These are phyloP conservation scores for Hypoxylon sp. DNA, from an alignment of 2,329 filamentous ascomycete genomes.

Conservation along the genomic window DNA sequence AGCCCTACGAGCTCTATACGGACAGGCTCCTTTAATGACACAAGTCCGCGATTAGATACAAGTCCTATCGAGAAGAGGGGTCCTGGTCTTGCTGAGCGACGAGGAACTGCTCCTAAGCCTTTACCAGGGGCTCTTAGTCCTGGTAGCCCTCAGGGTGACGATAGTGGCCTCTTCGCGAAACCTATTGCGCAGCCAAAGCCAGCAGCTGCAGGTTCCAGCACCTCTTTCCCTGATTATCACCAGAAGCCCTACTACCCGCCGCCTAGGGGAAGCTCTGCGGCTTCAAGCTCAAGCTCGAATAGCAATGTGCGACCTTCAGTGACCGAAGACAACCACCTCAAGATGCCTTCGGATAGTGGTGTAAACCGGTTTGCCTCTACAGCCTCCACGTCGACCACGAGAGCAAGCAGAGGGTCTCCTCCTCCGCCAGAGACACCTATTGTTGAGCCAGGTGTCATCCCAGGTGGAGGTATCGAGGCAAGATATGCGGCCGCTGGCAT, in stretches of 20 bases:
- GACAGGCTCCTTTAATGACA: constrained; percentile 62
- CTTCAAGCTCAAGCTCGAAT: constrained; percentile 52
- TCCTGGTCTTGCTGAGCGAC: constrained; percentile 81
- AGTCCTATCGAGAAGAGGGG: constrained; percentile 69
- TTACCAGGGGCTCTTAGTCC: constrained; percentile 76
- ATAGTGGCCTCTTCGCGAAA: constrained; percentile 83
- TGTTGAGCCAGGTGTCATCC: constrained; percentile 76
- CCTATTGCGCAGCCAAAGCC: constrained; percentile 62
- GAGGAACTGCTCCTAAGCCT: constrained; percentile 84
- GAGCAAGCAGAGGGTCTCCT: constrained; percentile 91
- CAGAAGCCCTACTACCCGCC: constrained; percentile 73
- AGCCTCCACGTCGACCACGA: constrained; percentile 92
- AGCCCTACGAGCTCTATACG: constrained; percentile 52
- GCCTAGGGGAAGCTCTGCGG: constrained; percentile 58
- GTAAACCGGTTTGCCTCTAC: constrained; percentile 80
- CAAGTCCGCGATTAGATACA: constrained; percentile 67
- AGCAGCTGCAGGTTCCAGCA: constrained; percentile 57
- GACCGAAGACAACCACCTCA: constrained; percentile 52
- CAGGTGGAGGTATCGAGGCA: constrained; percentile 87
- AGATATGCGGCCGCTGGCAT: constrained; percentile 93
- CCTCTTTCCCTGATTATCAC: constrained; percentile 64
- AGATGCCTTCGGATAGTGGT: constrained; percentile 60
- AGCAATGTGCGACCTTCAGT: constrained; percentile 52
- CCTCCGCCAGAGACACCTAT: constrained; percentile 94
- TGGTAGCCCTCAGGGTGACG: constrained; percentile 80